These are phyloP conservation scores for Balakata baccata DNA, from an alignment of 345 rosid species.

Conservation along the genomic window DNA sequence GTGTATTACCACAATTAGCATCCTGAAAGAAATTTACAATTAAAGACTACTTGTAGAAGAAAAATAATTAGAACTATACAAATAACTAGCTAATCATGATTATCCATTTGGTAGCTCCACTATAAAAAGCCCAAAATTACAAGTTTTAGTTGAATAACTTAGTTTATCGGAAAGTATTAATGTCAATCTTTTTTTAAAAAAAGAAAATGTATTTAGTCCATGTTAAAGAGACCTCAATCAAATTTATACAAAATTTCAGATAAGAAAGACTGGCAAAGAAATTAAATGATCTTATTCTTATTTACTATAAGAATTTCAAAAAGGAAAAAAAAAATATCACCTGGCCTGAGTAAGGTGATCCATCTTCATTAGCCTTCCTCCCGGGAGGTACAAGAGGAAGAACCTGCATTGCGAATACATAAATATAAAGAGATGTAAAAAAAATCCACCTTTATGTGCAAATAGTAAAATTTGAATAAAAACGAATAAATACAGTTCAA, in stretches of 20 bases:
- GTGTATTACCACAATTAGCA: conserved; percentile 89
- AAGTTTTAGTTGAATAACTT: background rate
- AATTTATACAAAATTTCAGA: background rate
- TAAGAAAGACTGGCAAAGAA: background rate
- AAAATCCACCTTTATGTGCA: background rate
- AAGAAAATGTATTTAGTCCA: background rate
- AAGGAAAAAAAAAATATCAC: conserved; percentile 27
- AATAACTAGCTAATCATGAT: background rate
- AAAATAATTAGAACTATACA: background rate
- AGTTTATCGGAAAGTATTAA: background rate
- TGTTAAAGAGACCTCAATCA: background rate
- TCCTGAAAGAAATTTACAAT: conserved; percentile 45
- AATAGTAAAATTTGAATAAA: background rate
- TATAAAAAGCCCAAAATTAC: background rate
- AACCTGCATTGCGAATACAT: conserved; percentile 45
- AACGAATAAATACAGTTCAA: background rate
- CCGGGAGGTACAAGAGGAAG: conserved; percentile 96
- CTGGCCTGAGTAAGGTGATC: conserved; percentile 95
- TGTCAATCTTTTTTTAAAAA: background rate
- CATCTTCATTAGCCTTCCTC: conserved; percentile 51
- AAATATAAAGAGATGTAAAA: background rate
- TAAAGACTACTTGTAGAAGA: background rate
- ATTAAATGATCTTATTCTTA: too few species aligned
- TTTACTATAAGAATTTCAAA: too few species aligned
- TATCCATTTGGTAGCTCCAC: background rate